Conservation (phyloP, 768 basidiomycete genomes). For the Mycena venus region DNA sequence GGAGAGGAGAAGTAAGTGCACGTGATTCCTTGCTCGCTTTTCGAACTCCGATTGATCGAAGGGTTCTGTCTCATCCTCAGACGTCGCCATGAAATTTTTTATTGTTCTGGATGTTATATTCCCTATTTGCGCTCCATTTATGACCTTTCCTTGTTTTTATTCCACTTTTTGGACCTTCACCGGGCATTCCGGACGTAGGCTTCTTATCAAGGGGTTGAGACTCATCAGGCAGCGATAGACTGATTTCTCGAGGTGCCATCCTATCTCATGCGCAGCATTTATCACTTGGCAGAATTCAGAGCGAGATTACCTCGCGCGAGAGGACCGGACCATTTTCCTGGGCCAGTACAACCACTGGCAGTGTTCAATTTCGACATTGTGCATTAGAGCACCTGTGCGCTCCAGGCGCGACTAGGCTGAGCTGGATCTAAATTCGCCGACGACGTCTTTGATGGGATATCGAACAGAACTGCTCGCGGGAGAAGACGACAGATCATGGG, state of each 20-base stretch:
- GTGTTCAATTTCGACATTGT: too few species aligned
- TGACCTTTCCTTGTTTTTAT: neutral
- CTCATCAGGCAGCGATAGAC: neutral
- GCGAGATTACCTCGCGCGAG: neutral
- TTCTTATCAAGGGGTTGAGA: constrained; percentile 11
- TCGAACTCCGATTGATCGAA: neutral
- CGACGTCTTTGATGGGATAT: too few species aligned
- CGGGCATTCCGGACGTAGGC: neutral
- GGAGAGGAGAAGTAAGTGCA: neutral
- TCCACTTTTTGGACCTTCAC: neutral
- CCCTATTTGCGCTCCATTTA: neutral
- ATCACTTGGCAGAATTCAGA: neutral
- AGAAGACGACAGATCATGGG: too few species aligned
- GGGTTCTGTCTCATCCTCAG: neutral
- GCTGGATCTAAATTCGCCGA: too few species aligned
- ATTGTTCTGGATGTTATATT: neutral
- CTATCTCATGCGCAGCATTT: neutral
- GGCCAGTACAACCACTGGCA: too few species aligned
- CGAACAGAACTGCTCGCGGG: too few species aligned
- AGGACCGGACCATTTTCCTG: too few species aligned
- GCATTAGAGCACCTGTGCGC: too few species aligned
- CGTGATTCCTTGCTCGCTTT: neutral
- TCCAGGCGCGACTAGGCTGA: too few species aligned
- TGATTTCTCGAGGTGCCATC: too few species aligned
- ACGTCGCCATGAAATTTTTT: neutral